Evolutionary conservation across 352 stramenopile genomes (phyloP), one percentile per base, ranked within the genome.

Genomic region (Aphanomyces invadans): DNA sequence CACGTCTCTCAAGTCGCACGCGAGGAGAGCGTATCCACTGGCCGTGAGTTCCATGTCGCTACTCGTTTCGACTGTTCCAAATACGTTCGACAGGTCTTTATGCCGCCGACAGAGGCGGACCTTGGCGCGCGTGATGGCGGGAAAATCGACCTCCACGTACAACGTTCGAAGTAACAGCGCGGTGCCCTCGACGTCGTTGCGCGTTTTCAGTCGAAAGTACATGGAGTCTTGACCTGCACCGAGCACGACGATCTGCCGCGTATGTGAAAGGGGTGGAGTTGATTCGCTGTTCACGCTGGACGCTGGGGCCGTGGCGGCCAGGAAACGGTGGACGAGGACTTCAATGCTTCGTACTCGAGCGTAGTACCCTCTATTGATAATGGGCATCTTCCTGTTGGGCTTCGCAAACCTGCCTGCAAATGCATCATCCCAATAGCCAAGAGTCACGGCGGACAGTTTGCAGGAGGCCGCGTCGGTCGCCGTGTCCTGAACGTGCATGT

Each of bases 351-450:
- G 73, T 25, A 94, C 85, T 17, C 87, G 85, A 10, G 87, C 85
- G 71, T 93, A 95, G 71, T 95, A 95, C 1, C 87, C 87, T 56
- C 87, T 83, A 66, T 95, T 94, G 68, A 95, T 95, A 62, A 95
- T 78, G 25, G 87, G 87, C 85, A 94, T 91, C 67, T 86, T 84
- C 26, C 84, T 82, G 63, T 85, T 91, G 64, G 84, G 83, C 79
- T 89, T 90, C 68, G 92, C 82, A 61, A 95, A 95, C 68, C 77
- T 92, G 56, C 77, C 74, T 62, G 87, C 80, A 70, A 89, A 95
- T 32, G 83, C 64, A 68, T 95, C 87, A 5, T 68, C 64, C 29
- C 77, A 95, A 70, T 95, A 95, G 54, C 87, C 86, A 7, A 91
- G 48, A 31, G 73, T 63, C 54, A 71, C 80, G 23, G 87, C 83